Conservation (phyloP, 306 rosid genomes). For the Pueraria montana region DNA sequence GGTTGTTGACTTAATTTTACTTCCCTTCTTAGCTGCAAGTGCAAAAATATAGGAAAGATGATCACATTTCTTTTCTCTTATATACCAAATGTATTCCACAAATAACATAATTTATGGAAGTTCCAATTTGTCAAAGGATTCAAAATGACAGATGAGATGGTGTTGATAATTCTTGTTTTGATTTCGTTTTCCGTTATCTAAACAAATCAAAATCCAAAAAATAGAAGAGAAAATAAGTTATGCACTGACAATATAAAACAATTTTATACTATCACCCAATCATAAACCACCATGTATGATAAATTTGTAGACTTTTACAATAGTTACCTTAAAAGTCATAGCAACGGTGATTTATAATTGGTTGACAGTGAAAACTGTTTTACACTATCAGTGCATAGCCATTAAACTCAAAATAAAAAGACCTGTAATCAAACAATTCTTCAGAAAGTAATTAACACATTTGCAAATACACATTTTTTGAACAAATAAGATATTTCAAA, state of each 20-base stretch:
- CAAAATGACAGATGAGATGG: background rate
- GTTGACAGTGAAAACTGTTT: too few relatives aligned
- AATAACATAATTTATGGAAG: background rate
- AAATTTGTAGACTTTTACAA: too few relatives aligned
- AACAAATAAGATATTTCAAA: too few relatives aligned
- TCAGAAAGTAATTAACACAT: background rate
- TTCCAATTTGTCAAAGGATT: background rate
- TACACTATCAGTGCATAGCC: too few relatives aligned
- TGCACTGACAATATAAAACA: too few relatives aligned
- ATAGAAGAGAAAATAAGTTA: too few relatives aligned
- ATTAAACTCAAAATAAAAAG: background rate
- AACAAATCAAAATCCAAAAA: background rate
- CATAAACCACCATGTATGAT: too few relatives aligned
- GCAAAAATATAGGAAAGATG: background rate
- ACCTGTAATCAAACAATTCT: background rate
- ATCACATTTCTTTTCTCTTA: background rate
- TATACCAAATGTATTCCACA: background rate
- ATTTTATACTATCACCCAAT: too few relatives aligned
- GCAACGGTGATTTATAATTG: too few relatives aligned
- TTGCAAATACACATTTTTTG: background rate
- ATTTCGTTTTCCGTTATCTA: background rate
- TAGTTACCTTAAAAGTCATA: too few relatives aligned
- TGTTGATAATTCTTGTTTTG: background rate
- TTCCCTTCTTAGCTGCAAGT: constrained; percentile 29
- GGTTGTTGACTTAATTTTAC: constrained; percentile 28